Conservation (phyloP, 768 basidiomycete genomes). For the Kwoniella sp. region DNA sequence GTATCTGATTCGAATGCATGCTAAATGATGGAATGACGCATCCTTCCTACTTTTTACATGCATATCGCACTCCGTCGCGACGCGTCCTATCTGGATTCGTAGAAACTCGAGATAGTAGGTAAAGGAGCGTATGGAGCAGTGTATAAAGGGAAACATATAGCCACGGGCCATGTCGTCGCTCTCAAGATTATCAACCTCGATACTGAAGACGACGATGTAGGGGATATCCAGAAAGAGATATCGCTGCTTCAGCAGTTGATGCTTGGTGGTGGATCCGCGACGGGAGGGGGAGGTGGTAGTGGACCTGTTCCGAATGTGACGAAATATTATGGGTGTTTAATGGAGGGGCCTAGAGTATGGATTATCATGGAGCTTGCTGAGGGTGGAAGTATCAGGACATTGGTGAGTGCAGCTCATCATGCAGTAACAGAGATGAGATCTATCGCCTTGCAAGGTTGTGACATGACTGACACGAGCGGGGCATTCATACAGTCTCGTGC, state of each 20-base stretch:
- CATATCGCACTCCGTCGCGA: neutral
- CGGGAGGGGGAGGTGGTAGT: constrained; percentile 19
- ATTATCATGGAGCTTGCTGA: constrained; percentile 98
- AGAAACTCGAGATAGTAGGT: constrained; percentile 86
- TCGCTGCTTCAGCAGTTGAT: constrained; percentile 81
- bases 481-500: constrained; percentile 92
- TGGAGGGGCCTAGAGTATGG: constrained; percentile 95
- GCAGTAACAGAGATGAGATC: too few relatives aligned
- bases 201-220: constrained; percentile 92
- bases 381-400: constrained; percentile 86
- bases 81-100: constrained; percentile 19
- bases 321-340: constrained; percentile 95
- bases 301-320: constrained; percentile 79
- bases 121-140: constrained; percentile 96
- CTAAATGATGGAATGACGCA: constrained; percentile 6
- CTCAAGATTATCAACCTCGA: constrained; percentile 99
- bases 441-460: too few relatives aligned
- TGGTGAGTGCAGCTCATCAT: constrained; percentile 57
- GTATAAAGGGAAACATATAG: constrained; percentile 81
- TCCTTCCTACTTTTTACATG: neutral
- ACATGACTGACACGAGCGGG: too few relatives aligned
- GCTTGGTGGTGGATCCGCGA: constrained; percentile 17
- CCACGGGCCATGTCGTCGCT: constrained; percentile 84
- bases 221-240: constrained; percentile 94
- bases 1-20: neutral